These are phyloP conservation scores for Ophiostoma novo-ulmi DNA, from an alignment of 2,329 filamentous ascomycete genomes.

Conservation along the genomic window DNA sequence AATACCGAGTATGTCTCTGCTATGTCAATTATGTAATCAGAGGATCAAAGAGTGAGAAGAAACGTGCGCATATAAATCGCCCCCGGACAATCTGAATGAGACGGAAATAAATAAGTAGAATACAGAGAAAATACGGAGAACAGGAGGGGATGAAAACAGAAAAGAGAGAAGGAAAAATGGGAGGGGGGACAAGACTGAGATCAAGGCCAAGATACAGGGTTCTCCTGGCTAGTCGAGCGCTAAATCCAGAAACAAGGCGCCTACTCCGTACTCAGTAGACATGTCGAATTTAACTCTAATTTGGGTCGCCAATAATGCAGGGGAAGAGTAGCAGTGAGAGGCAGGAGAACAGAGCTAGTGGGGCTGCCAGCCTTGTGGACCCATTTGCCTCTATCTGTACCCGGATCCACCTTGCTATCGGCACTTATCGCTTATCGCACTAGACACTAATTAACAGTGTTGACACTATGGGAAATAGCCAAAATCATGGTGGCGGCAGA, in stretches of 20 bases:
- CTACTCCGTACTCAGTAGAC: not conserved
- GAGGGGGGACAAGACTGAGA: not conserved
- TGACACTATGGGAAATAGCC: not conserved
- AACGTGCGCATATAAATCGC: not conserved
- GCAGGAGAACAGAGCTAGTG: not conserved
- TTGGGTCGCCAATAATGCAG: not conserved
- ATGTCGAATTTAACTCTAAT: constrained; percentile 1
- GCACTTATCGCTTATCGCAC: not conserved
- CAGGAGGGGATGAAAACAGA: not conserved
- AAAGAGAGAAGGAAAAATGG: not conserved
- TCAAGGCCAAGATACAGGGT: not conserved
- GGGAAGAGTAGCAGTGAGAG: not conserved
- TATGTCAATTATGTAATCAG: too few relatives aligned
- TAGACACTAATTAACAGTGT: too few relatives aligned
- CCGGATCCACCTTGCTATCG: not conserved
- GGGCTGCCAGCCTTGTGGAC: constrained; percentile 4
- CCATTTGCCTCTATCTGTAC: not conserved
- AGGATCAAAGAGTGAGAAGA: not conserved
- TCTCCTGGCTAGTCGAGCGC: constrained; percentile 7
- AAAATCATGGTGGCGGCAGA: not conserved
- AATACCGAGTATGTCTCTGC: too few relatives aligned
- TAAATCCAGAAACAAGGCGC: not conserved
- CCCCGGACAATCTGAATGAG: not conserved
- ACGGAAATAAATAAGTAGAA: not conserved
- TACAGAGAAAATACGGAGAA: not conserved